These are phyloP conservation scores for Cyberlindnera xylosilytica DNA, from an alignment of 805 yeast genomes.

Conservation along the genomic window DNA sequence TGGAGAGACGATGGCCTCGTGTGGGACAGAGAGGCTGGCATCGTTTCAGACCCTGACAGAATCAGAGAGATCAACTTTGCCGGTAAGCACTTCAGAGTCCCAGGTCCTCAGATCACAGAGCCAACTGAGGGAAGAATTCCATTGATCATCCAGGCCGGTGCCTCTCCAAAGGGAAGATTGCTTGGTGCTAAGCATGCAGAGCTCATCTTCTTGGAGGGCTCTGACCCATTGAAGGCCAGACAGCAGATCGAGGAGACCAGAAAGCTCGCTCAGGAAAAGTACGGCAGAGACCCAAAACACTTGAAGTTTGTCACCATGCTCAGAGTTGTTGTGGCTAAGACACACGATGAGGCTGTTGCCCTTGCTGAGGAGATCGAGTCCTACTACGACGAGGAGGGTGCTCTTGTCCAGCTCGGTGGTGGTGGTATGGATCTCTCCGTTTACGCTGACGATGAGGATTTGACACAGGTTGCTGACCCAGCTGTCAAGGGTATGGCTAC, in stretches of 20 bases:
- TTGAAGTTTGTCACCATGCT: constrained; percentile 39
- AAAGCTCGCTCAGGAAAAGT: constrained; percentile 33
- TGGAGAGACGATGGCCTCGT: constrained; percentile 44
- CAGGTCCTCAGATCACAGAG: constrained; percentile 42
- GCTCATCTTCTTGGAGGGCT: constrained; percentile 36
- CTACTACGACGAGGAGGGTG: constrained; percentile 40
- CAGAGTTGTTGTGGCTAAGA: constrained; percentile 37
- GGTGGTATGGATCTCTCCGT: constrained; percentile 42
- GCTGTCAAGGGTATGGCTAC: constrained; percentile 33
- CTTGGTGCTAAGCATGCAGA: constrained; percentile 47
- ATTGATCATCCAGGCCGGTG: constrained; percentile 44
- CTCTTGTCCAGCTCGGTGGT: constrained; percentile 45
- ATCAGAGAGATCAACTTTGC: constrained; percentile 41
- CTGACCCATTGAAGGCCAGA: constrained; percentile 32
- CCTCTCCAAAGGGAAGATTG: constrained; percentile 39
- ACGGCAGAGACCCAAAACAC: constrained; percentile 37
- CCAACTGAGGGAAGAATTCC: constrained; percentile 47
- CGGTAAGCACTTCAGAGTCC: constrained; percentile 37
- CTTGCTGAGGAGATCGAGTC: constrained; percentile 33
- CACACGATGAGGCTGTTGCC: constrained; percentile 41
- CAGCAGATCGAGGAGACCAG: constrained; percentile 34
- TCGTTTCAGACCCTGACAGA: constrained; percentile 38
- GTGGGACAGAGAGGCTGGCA: constrained; percentile 28
- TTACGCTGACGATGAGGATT: constrained; percentile 43
- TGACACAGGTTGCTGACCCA: constrained; percentile 33